These are phyloP conservation scores for Pythium phragmiticola DNA, from an alignment of 352 stramenopile species.

Conservation along the genomic window DNA sequence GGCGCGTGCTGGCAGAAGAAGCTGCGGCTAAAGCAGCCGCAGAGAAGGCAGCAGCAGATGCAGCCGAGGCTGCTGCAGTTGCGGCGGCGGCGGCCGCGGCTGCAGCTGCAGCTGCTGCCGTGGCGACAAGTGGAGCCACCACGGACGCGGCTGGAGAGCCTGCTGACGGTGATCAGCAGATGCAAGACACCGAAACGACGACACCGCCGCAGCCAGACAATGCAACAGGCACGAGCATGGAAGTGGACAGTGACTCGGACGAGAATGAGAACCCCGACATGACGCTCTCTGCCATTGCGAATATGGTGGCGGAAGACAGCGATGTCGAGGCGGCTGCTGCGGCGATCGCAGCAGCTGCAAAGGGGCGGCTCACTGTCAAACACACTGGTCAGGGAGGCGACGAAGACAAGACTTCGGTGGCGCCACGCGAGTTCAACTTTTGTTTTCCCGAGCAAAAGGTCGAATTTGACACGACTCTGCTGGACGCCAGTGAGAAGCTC, in stretches of 20 bases:
- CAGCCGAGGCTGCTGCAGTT: conserved; percentile 12
- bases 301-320: conserved; percentile 84
- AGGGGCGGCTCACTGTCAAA: conserved; percentile 44
- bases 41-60: conserved; percentile 30
- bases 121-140: neutral
- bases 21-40: conserved; percentile 48
- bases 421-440: conserved; percentile 49
- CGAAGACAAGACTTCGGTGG: conserved; percentile 12
- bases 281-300: conserved; percentile 78
- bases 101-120: neutral
- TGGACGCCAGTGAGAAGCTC: conserved; percentile 47
- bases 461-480: conserved; percentile 56
- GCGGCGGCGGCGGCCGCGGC: conserved; percentile 10
- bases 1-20: conserved; percentile 43
- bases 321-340: conserved; percentile 57
- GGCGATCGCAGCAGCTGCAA: conserved; percentile 45
- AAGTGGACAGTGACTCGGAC: conserved; percentile 80
- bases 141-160: conserved; percentile 6
- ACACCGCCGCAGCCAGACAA: conserved; percentile 20
- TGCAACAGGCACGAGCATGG: conserved; percentile 60
- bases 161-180: conserved; percentile 25
- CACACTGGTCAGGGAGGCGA: conserved; percentile 17
- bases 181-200: conserved; percentile 31
- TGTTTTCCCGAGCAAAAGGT: conserved; percentile 64
- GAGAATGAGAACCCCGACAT: conserved; percentile 58